Conservation (phyloP, 768 basidiomycete genomes). For the Candolleomyces efflorescens region DNA sequence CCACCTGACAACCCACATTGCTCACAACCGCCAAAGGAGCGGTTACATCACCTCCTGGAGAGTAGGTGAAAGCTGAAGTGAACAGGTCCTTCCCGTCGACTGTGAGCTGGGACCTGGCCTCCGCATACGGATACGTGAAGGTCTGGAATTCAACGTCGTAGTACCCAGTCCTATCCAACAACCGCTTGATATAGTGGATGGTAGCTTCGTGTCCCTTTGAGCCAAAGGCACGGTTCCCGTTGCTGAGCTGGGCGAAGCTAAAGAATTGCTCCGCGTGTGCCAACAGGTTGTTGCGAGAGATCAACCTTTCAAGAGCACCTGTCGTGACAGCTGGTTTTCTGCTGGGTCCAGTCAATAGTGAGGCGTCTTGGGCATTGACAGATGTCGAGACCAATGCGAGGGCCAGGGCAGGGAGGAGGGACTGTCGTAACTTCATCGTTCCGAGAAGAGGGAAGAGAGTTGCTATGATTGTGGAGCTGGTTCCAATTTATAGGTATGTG, state of each 20-base stretch:
- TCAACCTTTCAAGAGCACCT: not conserved
- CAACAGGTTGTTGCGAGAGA: slow-evolving; percentile 17
- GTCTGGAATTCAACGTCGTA: slow-evolving; percentile 25
- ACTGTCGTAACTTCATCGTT: not conserved
- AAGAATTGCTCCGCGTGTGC: slow-evolving; percentile 23
- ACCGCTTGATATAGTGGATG: slow-evolving; percentile 24
- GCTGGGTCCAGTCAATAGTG: not conserved
- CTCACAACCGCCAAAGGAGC: slow-evolving; percentile 21
- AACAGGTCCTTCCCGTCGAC: slow-evolving; percentile 10
- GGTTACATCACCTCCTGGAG: slow-evolving; percentile 19
- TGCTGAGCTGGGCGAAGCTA: slow-evolving; percentile 21
- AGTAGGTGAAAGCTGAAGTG: slow-evolving; percentile 18
- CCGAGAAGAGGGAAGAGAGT: not conserved
- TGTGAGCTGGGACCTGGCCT: slow-evolving; percentile 17
- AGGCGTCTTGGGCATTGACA: not conserved
- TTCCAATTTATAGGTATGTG: too few species aligned
- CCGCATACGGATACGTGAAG: slow-evolving; percentile 22
- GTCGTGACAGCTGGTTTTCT: not conserved
- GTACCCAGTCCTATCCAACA: slow-evolving; percentile 23
- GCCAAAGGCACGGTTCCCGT: slow-evolving; percentile 22
- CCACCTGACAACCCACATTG: slow-evolving; percentile 21
- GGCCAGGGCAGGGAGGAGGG: not conserved
- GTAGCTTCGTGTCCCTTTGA: slow-evolving; percentile 26
- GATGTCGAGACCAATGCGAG: not conserved
- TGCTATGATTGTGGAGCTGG: not conserved